Evolutionary conservation across 306 rosid species (phyloP).

Genomic region (Crataegus laevigata): DNA sequence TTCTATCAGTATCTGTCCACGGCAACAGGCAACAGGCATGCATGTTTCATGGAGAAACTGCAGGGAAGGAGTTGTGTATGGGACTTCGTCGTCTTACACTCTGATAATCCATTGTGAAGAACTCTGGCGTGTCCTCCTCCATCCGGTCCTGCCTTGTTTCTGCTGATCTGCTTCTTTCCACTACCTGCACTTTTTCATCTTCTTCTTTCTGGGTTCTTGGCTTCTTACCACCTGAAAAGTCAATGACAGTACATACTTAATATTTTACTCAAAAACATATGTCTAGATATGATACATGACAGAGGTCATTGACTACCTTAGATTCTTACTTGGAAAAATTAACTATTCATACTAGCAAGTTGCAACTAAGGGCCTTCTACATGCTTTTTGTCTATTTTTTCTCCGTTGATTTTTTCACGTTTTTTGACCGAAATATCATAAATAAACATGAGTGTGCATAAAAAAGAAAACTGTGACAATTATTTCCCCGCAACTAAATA

Average conservation of each 20-base stretch:
- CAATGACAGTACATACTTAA: not conserved
- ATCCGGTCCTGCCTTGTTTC: conserved; percentile 45
- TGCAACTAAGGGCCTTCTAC: not conserved
- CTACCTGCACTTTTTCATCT: conserved; percentile 17
- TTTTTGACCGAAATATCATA: no score
- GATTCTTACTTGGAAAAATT: not conserved
- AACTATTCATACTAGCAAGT: not conserved
- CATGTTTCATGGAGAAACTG: conserved; percentile 46
- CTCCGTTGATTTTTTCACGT: not conserved
- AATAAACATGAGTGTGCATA: not conserved
- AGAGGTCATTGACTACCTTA: not conserved
- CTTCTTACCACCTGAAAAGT: not conserved
- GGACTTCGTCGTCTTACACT: conserved; percentile 55
- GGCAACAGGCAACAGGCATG: not conserved
- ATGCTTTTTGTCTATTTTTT: no score
- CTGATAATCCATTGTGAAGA: conserved; percentile 63
- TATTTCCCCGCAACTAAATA: not conserved
- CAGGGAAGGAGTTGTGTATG: conserved; percentile 55
- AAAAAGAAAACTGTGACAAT: no score
- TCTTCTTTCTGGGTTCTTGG: not conserved
- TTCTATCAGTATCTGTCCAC: not conserved
- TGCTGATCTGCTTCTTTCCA: conserved; percentile 16
- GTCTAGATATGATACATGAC: not conserved
- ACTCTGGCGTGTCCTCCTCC: conserved; percentile 38
- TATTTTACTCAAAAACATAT: not conserved